Percentiles rank a stretch among this genome's conserved stretches.
phyloP scores from a whole-genome alignment of 169 alveolate species.

The Plasmodium inui region DNA sequence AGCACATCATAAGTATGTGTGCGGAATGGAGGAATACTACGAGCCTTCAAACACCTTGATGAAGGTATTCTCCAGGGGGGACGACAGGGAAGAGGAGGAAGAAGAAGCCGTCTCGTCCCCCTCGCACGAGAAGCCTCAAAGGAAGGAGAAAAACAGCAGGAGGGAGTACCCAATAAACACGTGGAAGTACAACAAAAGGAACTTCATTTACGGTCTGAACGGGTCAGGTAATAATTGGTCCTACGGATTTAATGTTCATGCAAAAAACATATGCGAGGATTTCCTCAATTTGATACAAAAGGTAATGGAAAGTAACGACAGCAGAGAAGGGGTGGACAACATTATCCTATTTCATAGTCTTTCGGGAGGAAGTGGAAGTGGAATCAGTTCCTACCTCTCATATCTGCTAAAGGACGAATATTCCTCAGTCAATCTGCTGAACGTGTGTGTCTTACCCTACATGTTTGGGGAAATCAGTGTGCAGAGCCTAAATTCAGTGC shows the following conservation, averaged over 20 bases:
- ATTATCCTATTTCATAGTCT: slow-evolving; percentile 78
- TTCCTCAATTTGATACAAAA: slow-evolving; percentile 22
- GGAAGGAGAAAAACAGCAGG: too few relatives aligned
- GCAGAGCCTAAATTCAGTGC: slow-evolving; percentile 74
- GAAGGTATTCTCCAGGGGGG: slow-evolving; percentile 23
- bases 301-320: slow-evolving; percentile 70
- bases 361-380: slow-evolving; percentile 83
- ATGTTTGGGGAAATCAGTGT: slow-evolving; percentile 78
- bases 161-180: slow-evolving; percentile 6
- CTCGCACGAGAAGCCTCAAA: neutral
- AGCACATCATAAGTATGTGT: slow-evolving; percentile 6
- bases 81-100: neutral
- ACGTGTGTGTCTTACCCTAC: slow-evolving; percentile 76
- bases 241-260: slow-evolving; percentile 69
- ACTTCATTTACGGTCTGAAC: slow-evolving; percentile 56
- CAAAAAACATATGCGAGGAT: slow-evolving; percentile 66
- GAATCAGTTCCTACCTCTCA: slow-evolving; percentile 75
- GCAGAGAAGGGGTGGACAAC: slow-evolving; percentile 67
- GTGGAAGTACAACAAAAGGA: slow-evolving; percentile 53
- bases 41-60: slow-evolving; percentile 38
- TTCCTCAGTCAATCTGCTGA: slow-evolving; percentile 55
- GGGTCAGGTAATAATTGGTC: slow-evolving; percentile 77
- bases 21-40: slow-evolving; percentile 67
- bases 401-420: slow-evolving; percentile 76
- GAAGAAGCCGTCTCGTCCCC: neutral